Evolutionary conservation across 768 basidiomycete species (phyloP).

Genomic region (Tylopilus sp.): DNA sequence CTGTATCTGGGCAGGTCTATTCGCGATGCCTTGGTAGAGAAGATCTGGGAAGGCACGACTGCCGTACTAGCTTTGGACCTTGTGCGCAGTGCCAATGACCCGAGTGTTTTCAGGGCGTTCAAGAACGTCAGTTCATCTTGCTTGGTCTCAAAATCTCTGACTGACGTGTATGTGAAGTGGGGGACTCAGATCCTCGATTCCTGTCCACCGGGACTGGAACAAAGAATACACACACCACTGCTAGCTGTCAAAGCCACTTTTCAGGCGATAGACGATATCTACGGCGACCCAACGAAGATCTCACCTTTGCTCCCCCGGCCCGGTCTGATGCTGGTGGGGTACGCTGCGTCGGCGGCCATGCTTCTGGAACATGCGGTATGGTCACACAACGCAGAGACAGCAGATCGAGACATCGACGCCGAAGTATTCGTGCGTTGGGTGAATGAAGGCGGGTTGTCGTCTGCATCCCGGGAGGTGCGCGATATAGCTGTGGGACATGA

Average conservation of each 20-base stretch:
- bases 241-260: conserved; percentile 38
- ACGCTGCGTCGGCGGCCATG: conserved; percentile 49
- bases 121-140: conserved; percentile 39
- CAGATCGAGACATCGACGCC: conserved; percentile 38
- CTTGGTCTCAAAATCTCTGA: neutral
- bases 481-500: neutral
- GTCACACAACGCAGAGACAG: conserved; percentile 37
- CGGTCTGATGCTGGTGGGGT: conserved; percentile 56
- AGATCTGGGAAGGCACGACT: conserved; percentile 79
- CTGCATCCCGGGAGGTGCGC: conserved; percentile 24
- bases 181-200: conserved; percentile 40
- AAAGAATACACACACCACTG: conserved; percentile 29
- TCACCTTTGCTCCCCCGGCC: conserved; percentile 52
- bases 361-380: conserved; percentile 71
- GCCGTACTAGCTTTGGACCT: conserved; percentile 69
- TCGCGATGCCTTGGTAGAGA: conserved; percentile 69
- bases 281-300: conserved; percentile 33
- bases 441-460: conserved; percentile 34
- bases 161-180: conserved; percentile 43
- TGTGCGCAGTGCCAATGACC: conserved; percentile 49
- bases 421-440: conserved; percentile 57
- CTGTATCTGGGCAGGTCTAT: conserved; percentile 40
- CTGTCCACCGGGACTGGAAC: conserved; percentile 35
- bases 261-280: conserved; percentile 37
- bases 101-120: conserved; percentile 43